Percentiles rank a stretch among this genome's conserved stretches.
Conservation (phyloP, 768 basidiomycete species). For the Pleurotus tuoliensis region DNA sequence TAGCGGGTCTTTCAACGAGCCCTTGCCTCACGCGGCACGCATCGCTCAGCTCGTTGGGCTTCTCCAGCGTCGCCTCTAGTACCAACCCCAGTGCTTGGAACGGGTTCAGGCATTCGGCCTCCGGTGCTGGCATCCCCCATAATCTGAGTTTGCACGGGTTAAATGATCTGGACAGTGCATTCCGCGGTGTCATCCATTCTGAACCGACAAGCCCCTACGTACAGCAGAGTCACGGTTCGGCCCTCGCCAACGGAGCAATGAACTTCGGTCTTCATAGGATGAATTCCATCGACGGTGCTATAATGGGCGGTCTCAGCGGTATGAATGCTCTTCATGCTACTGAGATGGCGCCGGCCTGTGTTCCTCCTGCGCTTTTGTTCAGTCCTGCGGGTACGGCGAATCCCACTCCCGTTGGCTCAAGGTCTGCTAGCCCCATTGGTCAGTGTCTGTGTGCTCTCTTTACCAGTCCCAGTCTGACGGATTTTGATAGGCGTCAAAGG, state of each 20-base stretch:
- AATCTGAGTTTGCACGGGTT: background rate
- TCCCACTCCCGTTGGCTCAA: conserved; percentile 29
- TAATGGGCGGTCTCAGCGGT: background rate
- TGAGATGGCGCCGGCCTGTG: conserved; percentile 33
- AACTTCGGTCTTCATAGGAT: background rate
- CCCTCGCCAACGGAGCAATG: background rate
- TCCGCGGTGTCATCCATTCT: background rate
- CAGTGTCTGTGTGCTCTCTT: background rate
- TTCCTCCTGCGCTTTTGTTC: conserved; percentile 65
- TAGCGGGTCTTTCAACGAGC: background rate
- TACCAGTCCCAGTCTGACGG: too few relatives aligned
- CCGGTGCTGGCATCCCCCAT: background rate
- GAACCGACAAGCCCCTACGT: conserved; percentile 5
- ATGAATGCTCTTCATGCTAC: background rate
- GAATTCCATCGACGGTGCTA: conserved; percentile 3
- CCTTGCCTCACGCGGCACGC: background rate
- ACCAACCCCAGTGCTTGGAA: background rate
- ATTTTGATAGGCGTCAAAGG: background rate
- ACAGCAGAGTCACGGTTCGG: conserved; percentile 3
- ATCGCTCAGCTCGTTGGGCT: background rate
- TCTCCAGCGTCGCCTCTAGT: background rate
- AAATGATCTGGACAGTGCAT: background rate
- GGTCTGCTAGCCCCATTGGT: conserved; percentile 26
- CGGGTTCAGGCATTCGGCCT: background rate
- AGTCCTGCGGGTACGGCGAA: conserved; percentile 5